These are phyloP conservation scores for Chlamydomonas reinhardtii DNA, from an alignment of 163 green algal species.

Conservation along the genomic window DNA sequence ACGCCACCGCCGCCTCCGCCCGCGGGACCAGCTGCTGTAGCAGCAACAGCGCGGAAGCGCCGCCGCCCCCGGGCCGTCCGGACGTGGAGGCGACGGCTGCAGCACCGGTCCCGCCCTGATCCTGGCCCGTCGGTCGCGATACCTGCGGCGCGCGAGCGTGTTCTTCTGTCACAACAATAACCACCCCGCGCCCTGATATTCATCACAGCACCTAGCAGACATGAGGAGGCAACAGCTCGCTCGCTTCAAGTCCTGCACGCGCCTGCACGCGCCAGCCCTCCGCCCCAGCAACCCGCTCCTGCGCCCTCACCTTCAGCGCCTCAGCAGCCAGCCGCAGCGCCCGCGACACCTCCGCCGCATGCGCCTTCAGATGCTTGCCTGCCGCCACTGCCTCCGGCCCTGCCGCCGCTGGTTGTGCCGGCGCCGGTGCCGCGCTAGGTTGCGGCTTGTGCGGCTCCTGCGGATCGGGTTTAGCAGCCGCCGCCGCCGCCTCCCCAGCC, in stretches of 20 bases:
- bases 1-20: not conserved
- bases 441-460: not conserved
- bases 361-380: not conserved
- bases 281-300: too few relatives aligned
- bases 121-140: too few relatives aligned
- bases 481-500: not conserved
- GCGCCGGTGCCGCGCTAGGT: not conserved
- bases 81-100: too few relatives aligned
- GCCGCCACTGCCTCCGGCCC: not conserved
- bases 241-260: too few relatives aligned
- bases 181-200: too few relatives aligned
- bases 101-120: too few relatives aligned
- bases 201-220: too few relatives aligned
- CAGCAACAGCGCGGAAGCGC: not conserved
- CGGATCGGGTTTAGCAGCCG: too few relatives aligned
- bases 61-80: too few relatives aligned
- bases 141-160: not conserved
- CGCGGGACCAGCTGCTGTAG: constrained; percentile 11
- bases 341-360: not conserved
- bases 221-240: too few relatives aligned
- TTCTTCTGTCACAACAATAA: too few relatives aligned
- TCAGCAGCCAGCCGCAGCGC: not conserved
- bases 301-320: constrained; percentile 32
- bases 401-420: not conserved
- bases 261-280: too few relatives aligned